Evolutionary conservation across 2,329 filamentous ascomycete genomes (phyloP).

Genomic region (Stenocarpella maydis): DNA sequence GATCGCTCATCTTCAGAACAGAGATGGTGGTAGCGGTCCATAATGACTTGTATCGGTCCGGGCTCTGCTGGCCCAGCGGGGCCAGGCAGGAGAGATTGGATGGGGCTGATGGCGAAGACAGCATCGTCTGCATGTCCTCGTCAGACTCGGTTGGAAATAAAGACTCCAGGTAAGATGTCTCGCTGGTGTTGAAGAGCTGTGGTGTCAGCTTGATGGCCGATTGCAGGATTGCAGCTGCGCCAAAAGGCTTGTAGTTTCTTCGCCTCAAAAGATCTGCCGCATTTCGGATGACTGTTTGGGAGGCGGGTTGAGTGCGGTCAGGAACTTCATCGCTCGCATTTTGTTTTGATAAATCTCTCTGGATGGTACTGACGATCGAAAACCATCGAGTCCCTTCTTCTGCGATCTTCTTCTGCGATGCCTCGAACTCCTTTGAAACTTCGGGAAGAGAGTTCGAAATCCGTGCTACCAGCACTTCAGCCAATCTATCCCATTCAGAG

Average conservation of each 20-base stretch:
- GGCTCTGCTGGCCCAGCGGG: constrained; percentile 55
- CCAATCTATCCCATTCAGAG: constrained; percentile 70
- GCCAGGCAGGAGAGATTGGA: constrained; percentile 73
- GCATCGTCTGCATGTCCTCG: constrained; percentile 63
- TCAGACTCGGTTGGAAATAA: constrained; percentile 60
- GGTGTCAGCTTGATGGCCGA: constrained; percentile 52
- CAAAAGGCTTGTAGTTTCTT: constrained; percentile 66
- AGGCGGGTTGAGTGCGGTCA: constrained; percentile 42
- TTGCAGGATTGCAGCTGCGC: constrained; percentile 57
- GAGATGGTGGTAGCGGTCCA: constrained; percentile 56
- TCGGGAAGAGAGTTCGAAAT: constrained; percentile 82
- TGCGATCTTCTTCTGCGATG: constrained; percentile 75
- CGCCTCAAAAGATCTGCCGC: constrained; percentile 54
- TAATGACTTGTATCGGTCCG: constrained; percentile 48
- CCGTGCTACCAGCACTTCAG: constrained; percentile 66
- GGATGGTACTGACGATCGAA: constrained; percentile 59
- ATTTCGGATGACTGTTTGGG: constrained; percentile 46
- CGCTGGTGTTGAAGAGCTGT: constrained; percentile 49
- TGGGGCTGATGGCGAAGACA: constrained; percentile 73
- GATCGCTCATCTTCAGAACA: constrained; percentile 48
- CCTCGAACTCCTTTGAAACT: constrained; percentile 77
- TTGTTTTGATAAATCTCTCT: constrained; percentile 38
- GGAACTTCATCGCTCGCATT: constrained; percentile 38
- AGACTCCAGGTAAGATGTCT: constrained; percentile 48
- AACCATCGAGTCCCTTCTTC: constrained; percentile 75